Percentiles rank a stretch among this genome's conserved stretches.
phyloP scores from a whole-genome alignment of 148 eudicot genomes.

The Heliosperma pusillum region DNA sequence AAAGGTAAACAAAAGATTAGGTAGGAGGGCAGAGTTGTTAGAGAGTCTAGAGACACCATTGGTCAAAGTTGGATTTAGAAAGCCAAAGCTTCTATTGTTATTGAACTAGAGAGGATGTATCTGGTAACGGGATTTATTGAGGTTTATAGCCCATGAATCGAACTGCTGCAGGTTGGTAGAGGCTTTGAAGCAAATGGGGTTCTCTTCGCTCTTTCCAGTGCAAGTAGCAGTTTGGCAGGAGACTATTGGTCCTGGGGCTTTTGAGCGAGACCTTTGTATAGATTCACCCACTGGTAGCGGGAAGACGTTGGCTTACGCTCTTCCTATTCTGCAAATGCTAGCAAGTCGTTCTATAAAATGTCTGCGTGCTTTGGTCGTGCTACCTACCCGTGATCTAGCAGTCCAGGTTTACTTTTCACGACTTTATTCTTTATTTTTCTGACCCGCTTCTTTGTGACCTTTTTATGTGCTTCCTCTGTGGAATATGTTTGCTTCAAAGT shows the following conservation, averaged over 20 bases:
- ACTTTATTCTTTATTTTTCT: neutral
- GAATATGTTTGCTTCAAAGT: neutral
- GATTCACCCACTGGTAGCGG: conserved; percentile 98
- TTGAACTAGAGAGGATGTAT: neutral
- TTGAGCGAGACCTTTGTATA: conserved; percentile 82
- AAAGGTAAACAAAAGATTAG: neutral
- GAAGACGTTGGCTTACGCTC: conserved; percentile 80
- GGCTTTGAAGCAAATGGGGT: conserved; percentile 56
- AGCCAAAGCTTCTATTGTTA: neutral
- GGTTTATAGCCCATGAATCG: neutral
- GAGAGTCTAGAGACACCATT: neutral
- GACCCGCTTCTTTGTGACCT: neutral
- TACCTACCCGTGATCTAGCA: conserved; percentile 93
- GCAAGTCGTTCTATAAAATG: conserved; percentile 64
- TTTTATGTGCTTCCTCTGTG: neutral
- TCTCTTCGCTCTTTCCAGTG: conserved; percentile 79
- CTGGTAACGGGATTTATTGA: neutral
- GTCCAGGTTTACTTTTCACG: conserved; percentile 60
- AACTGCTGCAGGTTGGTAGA: conserved; percentile 48
- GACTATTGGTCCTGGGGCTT: conserved; percentile 91
- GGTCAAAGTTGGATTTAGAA: neutral
- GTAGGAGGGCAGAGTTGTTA: neutral
- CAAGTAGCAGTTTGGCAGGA: conserved; percentile 97
- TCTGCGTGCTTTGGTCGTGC: conserved; percentile 82
- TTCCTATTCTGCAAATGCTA: conserved; percentile 79